Base-by-base conservation (phyloP, 2,329 filamentous ascomycete genomes). In the Mariannaea sp. region DNA sequence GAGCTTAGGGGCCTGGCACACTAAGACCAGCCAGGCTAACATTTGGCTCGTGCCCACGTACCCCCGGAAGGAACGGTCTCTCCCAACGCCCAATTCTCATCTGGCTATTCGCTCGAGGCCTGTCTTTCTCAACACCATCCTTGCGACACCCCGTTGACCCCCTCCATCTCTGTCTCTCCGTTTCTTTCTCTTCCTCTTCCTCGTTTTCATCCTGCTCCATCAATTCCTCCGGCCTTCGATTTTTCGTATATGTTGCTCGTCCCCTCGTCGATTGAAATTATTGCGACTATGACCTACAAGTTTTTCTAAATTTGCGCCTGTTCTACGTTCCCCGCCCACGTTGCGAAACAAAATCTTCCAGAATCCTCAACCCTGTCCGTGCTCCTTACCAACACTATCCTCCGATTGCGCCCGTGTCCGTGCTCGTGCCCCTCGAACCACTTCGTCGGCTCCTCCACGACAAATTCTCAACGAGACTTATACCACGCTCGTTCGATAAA, bases 361-460 rank as follows among this genome's bases (percentile, higher is more conserved):
- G 10, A 27, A 14, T 10, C 39, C 20, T 24, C 48, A 32, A 17
- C 42, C 30, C 47, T 38, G 14, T 33, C 27, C 24, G 24, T 32
- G 32, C n/a, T 27, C n/a, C 32, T 38, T 38, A 22, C 47, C 39
- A 40, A 20, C 33, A 5, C 38, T 20, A 16, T 39, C 39, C 42
- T 42, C 46, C 47, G 52, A 29, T 45, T 39, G 46, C 47, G 52
- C 46, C 52, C 47, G 46, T 39, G n/a, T 36, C 35, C 47, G 46
- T 42, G 52, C 46, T 47, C 47, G 46, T 39, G n/a, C 41, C 35
- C 47, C 42, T 55, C 52, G 47, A 47, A 42, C 52, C 47, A 55
- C 39, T 22, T 9, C 36, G 30, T 29, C 14, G 29, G 27, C 6
- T 16, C 41, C 2, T 29, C 32, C 20, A 30, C 50, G 27, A 27